Conservation (phyloP, 2,329 filamentous ascomycete genomes). For the Paecilomyces sp. region DNA sequence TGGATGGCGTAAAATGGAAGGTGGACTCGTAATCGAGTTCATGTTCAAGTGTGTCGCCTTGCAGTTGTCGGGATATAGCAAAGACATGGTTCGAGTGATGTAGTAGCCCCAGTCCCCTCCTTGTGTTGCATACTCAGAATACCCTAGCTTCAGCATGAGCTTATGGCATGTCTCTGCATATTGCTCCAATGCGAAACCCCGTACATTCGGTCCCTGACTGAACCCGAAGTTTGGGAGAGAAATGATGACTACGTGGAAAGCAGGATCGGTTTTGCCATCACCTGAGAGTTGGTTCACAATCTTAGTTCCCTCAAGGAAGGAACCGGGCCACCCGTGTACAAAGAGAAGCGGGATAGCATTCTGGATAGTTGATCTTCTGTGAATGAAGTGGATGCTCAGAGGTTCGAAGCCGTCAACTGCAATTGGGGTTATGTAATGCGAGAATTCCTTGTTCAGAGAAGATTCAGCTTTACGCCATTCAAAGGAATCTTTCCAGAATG, state of each 20-base stretch:
- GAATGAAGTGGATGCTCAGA: slow-evolving; percentile 58
- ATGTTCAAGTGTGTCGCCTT: slow-evolving; percentile 59
- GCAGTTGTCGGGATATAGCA: slow-evolving; percentile 51
- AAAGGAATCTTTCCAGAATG: slow-evolving; percentile 50
- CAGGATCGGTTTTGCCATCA: slow-evolving; percentile 28
- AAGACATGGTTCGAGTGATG: slow-evolving; percentile 56
- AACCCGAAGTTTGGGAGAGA: slow-evolving; percentile 53
- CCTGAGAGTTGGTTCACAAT: slow-evolving; percentile 42
- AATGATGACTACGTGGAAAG: slow-evolving; percentile 48
- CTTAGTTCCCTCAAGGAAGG: slow-evolving; percentile 59
- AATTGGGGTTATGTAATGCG: slow-evolving; percentile 51
- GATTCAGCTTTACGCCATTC: slow-evolving; percentile 57
- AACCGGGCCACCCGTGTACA: slow-evolving; percentile 64
- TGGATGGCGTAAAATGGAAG: slow-evolving; percentile 32
- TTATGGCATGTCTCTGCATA: slow-evolving; percentile 60
- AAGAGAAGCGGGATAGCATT: slow-evolving; percentile 59
- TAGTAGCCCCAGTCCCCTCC: slow-evolving; percentile 65
- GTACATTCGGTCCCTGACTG: slow-evolving; percentile 36
- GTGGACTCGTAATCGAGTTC: slow-evolving; percentile 43
- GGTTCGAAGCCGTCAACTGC: slow-evolving; percentile 52
- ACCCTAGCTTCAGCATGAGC: slow-evolving; percentile 63
- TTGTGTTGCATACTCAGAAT: slow-evolving; percentile 53
- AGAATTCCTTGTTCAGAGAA: slow-evolving; percentile 49
- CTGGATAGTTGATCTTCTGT: slow-evolving; percentile 44
- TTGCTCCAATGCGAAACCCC: slow-evolving; percentile 35